phyloP scores from a whole-genome alignment of 768 basidiomycete species.

The Russula lepida region DNA sequence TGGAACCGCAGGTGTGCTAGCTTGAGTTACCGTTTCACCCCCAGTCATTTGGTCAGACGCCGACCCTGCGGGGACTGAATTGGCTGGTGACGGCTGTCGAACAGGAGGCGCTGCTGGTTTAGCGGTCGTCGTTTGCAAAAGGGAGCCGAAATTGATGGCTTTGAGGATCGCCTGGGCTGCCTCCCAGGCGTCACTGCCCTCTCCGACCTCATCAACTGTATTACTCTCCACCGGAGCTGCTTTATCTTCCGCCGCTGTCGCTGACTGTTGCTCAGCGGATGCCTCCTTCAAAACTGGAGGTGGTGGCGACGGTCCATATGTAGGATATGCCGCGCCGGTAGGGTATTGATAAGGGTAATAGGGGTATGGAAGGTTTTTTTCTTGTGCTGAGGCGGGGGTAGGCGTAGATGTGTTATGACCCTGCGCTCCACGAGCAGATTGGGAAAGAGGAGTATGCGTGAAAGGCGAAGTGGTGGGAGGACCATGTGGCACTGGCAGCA shows the following conservation, averaged over 20 bases:
- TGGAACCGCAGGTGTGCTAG: slow-evolving; percentile 6
- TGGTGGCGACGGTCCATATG: slow-evolving; percentile 23
- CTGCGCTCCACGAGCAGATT: slow-evolving; percentile 12
- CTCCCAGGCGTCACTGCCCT: slow-evolving; percentile 60
- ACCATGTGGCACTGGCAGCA: slow-evolving; percentile 14
- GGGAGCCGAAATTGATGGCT: slow-evolving; percentile 62
- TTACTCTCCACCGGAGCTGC: slow-evolving; percentile 7
- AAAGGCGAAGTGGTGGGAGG: slow-evolving; percentile 8
- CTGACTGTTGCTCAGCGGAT: not conserved
- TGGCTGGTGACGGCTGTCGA: not conserved
- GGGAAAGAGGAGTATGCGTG: slow-evolving; percentile 12
- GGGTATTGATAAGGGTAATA: slow-evolving; percentile 36
- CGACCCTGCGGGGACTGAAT: not conserved
- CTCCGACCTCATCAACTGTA: slow-evolving; percentile 26
- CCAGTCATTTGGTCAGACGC: not conserved
- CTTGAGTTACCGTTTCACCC: slow-evolving; percentile 6
- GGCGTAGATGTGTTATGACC: slow-evolving; percentile 28
- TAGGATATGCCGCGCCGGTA: slow-evolving; percentile 26
- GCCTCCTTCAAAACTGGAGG: slow-evolving; percentile 9
- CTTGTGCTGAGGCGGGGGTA: slow-evolving; percentile 25
- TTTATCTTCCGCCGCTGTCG: not conserved
- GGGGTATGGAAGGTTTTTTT: slow-evolving; percentile 31
- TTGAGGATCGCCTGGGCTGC: slow-evolving; percentile 71
- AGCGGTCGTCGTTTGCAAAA: slow-evolving; percentile 35
- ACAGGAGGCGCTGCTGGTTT: slow-evolving; percentile 16